Conservation (phyloP, 352 stramenopile species). For the Globisporangium takayamanum region DNA sequence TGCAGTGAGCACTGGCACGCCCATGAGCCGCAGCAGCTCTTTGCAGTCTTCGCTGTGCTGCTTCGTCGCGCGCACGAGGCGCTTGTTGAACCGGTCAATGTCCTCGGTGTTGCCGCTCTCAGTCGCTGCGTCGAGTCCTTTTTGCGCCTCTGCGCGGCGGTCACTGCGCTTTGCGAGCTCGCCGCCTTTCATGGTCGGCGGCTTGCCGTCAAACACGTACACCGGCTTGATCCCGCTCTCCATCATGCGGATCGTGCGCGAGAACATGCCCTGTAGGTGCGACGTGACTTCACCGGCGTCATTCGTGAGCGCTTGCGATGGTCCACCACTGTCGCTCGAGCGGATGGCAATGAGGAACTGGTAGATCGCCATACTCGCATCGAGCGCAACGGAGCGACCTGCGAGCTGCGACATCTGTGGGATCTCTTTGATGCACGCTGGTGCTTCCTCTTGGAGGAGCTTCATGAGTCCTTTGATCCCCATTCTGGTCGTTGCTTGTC, state of each 20-base stretch:
- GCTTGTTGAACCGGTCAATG: slow-evolving; percentile 93
- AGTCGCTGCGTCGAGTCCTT: slow-evolving; percentile 76
- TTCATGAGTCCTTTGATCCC: slow-evolving; percentile 99
- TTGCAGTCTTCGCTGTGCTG: slow-evolving; percentile 94
- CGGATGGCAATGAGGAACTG: slow-evolving; percentile 95
- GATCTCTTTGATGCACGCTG: slow-evolving; percentile 93
- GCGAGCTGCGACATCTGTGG: slow-evolving; percentile 92
- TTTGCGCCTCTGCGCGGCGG: slow-evolving; percentile 84
- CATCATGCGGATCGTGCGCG: slow-evolving; percentile 98
- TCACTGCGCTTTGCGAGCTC: slow-evolving; percentile 94
- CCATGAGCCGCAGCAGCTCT: slow-evolving; percentile 92
- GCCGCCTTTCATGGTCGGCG: slow-evolving; percentile 94
- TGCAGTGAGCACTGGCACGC: slow-evolving; percentile 93
- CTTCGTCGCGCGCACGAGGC: slow-evolving; percentile 84
- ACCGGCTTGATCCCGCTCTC: slow-evolving; percentile 96
- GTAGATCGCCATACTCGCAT: slow-evolving; percentile 99
- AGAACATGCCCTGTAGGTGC: slow-evolving; percentile 96
- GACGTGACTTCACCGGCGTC: slow-evolving; percentile 94
- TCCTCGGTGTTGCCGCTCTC: slow-evolving; percentile 86
- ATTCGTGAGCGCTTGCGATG: slow-evolving; percentile 95
- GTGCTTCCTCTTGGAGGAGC: slow-evolving; percentile 96
- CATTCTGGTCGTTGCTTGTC: slow-evolving; percentile 56
- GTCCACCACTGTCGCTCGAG: slow-evolving; percentile 77
- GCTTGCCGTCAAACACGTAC: slow-evolving; percentile 99
- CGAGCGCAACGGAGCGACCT: slow-evolving; percentile 95